Evolutionary conservation across 805 yeast species (phyloP), one percentile per base, ranked within the genome.

Genomic region (Candida mattraensis): DNA sequence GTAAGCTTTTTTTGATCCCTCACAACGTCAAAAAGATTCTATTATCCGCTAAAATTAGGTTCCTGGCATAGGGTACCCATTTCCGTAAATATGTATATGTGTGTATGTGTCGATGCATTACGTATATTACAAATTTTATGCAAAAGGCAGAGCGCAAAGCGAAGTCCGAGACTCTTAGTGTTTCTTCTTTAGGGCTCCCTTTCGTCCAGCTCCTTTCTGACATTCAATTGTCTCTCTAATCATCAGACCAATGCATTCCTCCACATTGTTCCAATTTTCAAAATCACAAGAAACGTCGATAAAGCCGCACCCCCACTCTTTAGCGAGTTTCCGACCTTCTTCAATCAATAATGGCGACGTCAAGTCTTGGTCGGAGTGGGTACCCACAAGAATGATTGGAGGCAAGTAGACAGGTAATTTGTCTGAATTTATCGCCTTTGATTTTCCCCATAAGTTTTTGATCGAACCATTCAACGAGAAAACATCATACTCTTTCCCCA

Each of bases 401-500:
- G 93, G 94, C 25, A 40, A 25, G 24, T 36, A 31, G 6, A 29
- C 16, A 11, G 50, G 38, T 18, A 47, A 40, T 10, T 18, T 28
- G 13, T 39, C 36, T 3, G 42, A 16, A 4, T 21, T 28, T 3
- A 40, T 35, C 9, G 24, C 25, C 18, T 37, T 37, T 18, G 44
- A 33, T 33, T 42, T 50, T 40, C 70, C 72, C 81, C 86, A 78
- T 42, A 80, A 62, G 42, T 66, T 76, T 40, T 73, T 78, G 24
- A 83, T 51, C 3, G 80, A 75, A 33, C 72, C 66, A 40, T 79
- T 70, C 19, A 83, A 47, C 0, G 84, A 77, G 47, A 76, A 80
- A 0, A 79, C 67, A 51, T 83, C 93, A 25, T 74, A 72, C 53
- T 83, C 93, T 49, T 75, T 67, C 3, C 87, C 87, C 26, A 65